phyloP scores from a whole-genome alignment of 192 early-diverging fungal species.

The Coemansia sp. region DNA sequence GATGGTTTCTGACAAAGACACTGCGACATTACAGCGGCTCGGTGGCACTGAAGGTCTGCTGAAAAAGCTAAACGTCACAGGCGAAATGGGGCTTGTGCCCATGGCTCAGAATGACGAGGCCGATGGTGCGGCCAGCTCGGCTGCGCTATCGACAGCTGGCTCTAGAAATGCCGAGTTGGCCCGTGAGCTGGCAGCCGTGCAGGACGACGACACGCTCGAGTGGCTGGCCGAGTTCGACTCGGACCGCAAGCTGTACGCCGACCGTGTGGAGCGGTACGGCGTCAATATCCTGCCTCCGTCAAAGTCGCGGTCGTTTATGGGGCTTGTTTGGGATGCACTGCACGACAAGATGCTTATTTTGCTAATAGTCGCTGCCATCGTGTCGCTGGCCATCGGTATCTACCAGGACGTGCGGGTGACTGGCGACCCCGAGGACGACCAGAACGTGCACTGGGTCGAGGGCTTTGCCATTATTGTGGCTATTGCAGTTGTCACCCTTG shows the following conservation, averaged over 20 bases:
- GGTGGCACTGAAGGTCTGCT: conserved; percentile 42
- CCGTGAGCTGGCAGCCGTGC: conserved; percentile 36
- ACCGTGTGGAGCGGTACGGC: conserved; percentile 65
- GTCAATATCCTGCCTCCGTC: conserved; percentile 68
- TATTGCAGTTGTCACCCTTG: conserved; percentile 73
- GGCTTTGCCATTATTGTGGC: conserved; percentile 83
- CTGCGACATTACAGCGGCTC: conserved; percentile 26
- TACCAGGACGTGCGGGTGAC: conserved; percentile 73
- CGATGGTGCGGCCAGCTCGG: neutral
- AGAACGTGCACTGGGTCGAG: conserved; percentile 77
- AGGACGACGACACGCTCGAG: conserved; percentile 20
- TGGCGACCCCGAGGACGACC: conserved; percentile 41
- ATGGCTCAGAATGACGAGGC: neutral
- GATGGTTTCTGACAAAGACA: conserved; percentile 48
- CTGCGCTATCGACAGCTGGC: neutral
- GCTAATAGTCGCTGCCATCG: conserved; percentile 70
- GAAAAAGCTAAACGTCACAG: conserved; percentile 23
- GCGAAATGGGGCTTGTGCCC: conserved; percentile 27
- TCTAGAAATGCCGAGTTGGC: conserved; percentile 26
- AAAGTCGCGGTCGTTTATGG: conserved; percentile 68
- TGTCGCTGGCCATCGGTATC: conserved; percentile 77
- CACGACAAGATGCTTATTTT: conserved; percentile 83
- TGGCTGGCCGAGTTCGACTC: conserved; percentile 51
- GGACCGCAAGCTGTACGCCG: conserved; percentile 50
- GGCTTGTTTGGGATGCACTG: conserved; percentile 78